phyloP scores from a whole-genome alignment of 352 stramenopile genomes.

The Globisporangium carolinianum region DNA sequence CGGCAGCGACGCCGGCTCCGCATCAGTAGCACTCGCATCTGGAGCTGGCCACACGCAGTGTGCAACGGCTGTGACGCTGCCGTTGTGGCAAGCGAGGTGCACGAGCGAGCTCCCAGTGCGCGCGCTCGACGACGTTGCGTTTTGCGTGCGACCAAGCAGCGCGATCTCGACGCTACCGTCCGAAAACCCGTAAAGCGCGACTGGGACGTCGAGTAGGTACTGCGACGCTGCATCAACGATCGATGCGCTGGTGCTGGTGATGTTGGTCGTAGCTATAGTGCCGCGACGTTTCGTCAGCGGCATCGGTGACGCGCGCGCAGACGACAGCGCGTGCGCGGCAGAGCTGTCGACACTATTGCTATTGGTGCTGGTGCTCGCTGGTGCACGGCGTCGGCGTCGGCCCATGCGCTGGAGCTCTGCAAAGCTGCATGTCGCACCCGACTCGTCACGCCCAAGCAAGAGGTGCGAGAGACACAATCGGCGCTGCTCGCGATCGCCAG shows the following conservation, averaged over 20 bases:
- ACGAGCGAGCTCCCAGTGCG: neutral
- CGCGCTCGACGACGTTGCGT: conserved; percentile 1
- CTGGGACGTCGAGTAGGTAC: conserved; percentile 52
- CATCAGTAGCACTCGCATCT: neutral
- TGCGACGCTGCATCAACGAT: conserved; percentile 11
- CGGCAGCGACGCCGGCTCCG: conserved; percentile 1
- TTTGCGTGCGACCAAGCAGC: conserved; percentile 19
- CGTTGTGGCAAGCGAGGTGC: conserved; percentile 26
- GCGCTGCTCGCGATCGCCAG: neutral
- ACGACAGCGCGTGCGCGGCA: conserved; percentile 19
- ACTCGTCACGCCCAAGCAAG: conserved; percentile 32
- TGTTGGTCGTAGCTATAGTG: conserved; percentile 1
- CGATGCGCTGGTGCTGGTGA: neutral
- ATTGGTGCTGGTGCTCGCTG: neutral
- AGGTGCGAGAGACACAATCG: conserved; percentile 30
- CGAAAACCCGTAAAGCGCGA: conserved; percentile 38
- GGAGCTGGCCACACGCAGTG: conserved; percentile 31
- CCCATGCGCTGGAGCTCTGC: conserved; percentile 1
- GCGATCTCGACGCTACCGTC: conserved; percentile 40
- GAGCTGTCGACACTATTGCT: neutral
- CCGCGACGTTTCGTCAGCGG: conserved; percentile 12
- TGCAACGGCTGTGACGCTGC: conserved; percentile 37
- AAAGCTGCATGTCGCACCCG: conserved; percentile 25
- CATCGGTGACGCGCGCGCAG: conserved; percentile 11
- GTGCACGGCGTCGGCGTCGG: conserved; percentile 18